phyloP scores from a whole-genome alignment of 2,329 filamentous ascomycete species.

The Phialophora verrucosa region DNA sequence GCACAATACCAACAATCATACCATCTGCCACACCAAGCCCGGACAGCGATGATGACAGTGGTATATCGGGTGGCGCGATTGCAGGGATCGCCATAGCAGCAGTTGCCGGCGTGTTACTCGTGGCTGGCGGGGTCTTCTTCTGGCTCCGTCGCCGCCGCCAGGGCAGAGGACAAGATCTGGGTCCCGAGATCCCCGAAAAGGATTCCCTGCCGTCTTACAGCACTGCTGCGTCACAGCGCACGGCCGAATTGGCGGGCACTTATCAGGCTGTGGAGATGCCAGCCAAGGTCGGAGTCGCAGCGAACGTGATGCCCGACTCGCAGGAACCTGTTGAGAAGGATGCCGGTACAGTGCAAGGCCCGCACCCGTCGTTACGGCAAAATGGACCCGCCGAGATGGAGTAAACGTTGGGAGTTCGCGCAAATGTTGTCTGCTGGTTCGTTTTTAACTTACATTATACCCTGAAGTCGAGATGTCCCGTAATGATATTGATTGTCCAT shows the following conservation, averaged over 20 bases:
- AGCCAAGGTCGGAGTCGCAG: background rate
- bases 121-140: conserved; percentile 26
- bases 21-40: background rate
- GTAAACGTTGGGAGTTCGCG: background rate
- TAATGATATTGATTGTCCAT: conserved; percentile 9
- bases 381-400: conserved; percentile 22
- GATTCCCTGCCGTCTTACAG: conserved; percentile 20
- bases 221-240: conserved; percentile 12
- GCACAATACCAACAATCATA: background rate
- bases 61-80: conserved; percentile 26
- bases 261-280: conserved; percentile 21
- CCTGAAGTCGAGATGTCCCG: background rate
- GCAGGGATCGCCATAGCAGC: conserved; percentile 33
- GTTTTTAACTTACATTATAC: background rate
- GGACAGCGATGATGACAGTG: background rate
- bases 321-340: conserved; percentile 27
- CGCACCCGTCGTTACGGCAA: conserved; percentile 11
- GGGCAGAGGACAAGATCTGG: conserved; percentile 4
- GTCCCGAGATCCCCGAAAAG: conserved; percentile 16
- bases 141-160: conserved; percentile 26
- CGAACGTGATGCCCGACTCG: background rate
- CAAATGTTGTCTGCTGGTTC: background rate
- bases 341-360: conserved; percentile 13
- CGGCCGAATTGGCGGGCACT: conserved; percentile 15
- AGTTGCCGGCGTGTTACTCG: conserved; percentile 27